A percentile compares a stretch with the other conserved stretches of the same genome.
These are phyloP conservation scores for Priceomyces carsonii DNA, from an alignment of 805 yeast genomes.

Conservation along the genomic window DNA sequence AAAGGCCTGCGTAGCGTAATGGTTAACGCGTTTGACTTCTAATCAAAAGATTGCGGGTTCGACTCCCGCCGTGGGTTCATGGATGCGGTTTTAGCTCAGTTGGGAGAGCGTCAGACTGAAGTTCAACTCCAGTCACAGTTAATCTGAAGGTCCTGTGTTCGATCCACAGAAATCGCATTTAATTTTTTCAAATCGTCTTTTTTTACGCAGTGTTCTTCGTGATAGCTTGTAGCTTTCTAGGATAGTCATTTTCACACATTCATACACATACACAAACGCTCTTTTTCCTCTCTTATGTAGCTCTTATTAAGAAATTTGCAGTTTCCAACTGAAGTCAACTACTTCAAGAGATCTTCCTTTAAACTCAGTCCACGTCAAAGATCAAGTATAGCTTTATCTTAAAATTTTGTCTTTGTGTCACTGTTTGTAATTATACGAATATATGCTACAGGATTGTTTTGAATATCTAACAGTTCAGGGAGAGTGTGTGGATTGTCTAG, in stretches of 20 bases:
- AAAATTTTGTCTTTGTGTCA: no score
- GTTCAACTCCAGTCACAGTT: constrained; percentile 25
- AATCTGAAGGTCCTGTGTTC: constrained; percentile 33
- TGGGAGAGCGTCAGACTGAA: constrained; percentile 44
- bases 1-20: constrained; percentile 51
- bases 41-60: constrained; percentile 67
- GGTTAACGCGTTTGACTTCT: constrained; percentile 70
- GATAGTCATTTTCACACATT: background rate
- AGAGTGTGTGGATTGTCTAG: no score
- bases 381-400: no score
- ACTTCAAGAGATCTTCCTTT: no score
- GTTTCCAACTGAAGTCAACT: no score
- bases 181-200: constrained; percentile 8
- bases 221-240: background rate
- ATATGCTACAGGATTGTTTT: no score
- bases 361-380: no score
- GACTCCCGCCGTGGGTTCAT: constrained; percentile 52
- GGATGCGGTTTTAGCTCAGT: constrained; percentile 37
- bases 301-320: no score
- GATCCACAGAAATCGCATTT: constrained; percentile 31
- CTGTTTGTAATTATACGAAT: no score
- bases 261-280: background rate
- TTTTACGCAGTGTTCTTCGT: background rate
- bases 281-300: background rate
- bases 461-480: no score